These are phyloP conservation scores for Dipteronia dyeriana DNA, from an alignment of 345 rosid species.

Conservation along the genomic window DNA sequence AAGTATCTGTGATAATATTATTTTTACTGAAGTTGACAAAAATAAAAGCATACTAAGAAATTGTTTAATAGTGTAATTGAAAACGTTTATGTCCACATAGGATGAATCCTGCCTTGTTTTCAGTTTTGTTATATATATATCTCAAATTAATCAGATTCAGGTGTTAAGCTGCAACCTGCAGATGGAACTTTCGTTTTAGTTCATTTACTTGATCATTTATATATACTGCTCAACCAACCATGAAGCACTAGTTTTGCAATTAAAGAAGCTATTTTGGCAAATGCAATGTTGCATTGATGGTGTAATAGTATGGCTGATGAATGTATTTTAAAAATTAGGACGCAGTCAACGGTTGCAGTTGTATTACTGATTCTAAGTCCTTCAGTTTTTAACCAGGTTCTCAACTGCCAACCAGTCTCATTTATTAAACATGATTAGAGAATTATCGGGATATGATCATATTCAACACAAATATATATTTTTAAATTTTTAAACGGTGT, in stretches of 20 bases:
- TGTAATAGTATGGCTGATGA: slow-evolving; percentile 3
- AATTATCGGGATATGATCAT: too few relatives aligned
- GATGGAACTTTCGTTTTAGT: slow-evolving; percentile 8
- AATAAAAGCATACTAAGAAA: neutral
- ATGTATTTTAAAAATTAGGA: slow-evolving; percentile 12
- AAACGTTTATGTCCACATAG: too few relatives aligned
- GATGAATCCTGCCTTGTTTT: too few relatives aligned
- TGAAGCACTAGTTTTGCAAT: slow-evolving; percentile 5
- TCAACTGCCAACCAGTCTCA: slow-evolving; percentile 21
- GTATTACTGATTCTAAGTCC: neutral
- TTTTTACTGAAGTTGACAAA: neutral
- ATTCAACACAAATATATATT: too few relatives aligned
- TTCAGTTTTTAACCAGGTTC: slow-evolving; percentile 5
- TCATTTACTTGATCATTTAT: too few relatives aligned
- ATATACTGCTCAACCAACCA: neutral
- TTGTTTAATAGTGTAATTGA: neutral
- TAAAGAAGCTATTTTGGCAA: neutral
- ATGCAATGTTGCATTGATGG: slow-evolving; percentile 7
- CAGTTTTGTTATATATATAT: too few relatives aligned
- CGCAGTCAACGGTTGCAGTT: slow-evolving; percentile 23
- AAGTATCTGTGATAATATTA: neutral
- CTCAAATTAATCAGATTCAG: too few relatives aligned
- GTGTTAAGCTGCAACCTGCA: neutral
- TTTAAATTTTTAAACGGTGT: too few relatives aligned
- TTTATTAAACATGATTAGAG: neutral